A percentile compares a stretch with the other conserved stretches of the same genome.
These are phyloP conservation scores for Pythium diclinum DNA, from an alignment of 352 stramenopile genomes.

Conservation along the genomic window DNA sequence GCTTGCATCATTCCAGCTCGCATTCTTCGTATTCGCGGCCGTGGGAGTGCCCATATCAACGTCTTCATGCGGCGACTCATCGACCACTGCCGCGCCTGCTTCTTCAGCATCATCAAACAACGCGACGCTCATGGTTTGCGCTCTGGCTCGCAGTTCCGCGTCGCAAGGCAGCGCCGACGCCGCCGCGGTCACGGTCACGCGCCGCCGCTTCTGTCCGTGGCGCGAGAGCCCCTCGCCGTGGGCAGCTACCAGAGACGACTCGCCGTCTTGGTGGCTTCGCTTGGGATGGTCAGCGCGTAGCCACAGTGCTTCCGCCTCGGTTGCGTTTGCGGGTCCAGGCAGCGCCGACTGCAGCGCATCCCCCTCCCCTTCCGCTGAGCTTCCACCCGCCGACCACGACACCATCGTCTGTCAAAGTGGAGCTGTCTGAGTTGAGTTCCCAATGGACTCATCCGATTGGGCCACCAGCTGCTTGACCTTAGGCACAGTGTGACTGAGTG, in stretches of 20 bases:
- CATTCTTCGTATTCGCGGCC: neutral
- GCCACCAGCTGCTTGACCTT: slow-evolving; percentile 13
- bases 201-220: slow-evolving; percentile 2
- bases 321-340: neutral
- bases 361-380: slow-evolving; percentile 1
- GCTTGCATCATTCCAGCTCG: neutral
- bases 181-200: neutral
- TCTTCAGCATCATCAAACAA: neutral
- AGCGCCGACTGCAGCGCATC: slow-evolving; percentile 6
- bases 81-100: slow-evolving; percentile 2
- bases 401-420: slow-evolving; percentile 4
- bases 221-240: neutral
- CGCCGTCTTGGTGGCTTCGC: neutral
- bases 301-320: neutral
- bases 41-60: slow-evolving; percentile 20
- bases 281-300: neutral
- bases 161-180: neutral
- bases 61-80: slow-evolving; percentile 14
- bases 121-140: slow-evolving; percentile 13
- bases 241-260: neutral
- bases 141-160: neutral
- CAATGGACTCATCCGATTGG: slow-evolving; percentile 14
- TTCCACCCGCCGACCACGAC: neutral
- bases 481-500: neutral
- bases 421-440: slow-evolving; percentile 3